A percentile compares a stretch with the other conserved stretches of the same genome.
Evolutionary conservation across 495 filamentous ascomycete species (phyloP).

Genomic region (Hyaloscypha finlandica): DNA sequence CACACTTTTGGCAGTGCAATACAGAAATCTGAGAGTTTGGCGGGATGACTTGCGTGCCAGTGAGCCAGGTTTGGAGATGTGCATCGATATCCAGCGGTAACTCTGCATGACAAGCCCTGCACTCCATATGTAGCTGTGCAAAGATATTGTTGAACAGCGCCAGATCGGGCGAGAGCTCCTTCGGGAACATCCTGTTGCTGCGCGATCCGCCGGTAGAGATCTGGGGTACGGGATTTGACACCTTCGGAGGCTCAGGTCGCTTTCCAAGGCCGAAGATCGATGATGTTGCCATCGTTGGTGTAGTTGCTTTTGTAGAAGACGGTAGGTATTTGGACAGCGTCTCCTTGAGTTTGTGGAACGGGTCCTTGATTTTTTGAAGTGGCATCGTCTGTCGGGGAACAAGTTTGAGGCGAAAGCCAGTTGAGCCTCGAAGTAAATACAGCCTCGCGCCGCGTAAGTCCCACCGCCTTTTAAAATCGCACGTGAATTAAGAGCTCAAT

Average conservation of each 20-base stretch:
- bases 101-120: not conserved
- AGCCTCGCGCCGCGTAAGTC: not conserved
- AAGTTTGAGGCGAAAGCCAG: not conserved
- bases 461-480: not conserved
- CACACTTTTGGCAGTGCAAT: conserved; percentile 1
- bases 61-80: conserved; percentile 16
- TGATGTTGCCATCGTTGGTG: not conserved
- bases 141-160: conserved; percentile 1
- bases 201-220: not conserved
- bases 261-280: not conserved
- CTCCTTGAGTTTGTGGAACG: not conserved
- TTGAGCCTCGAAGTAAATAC: not conserved
- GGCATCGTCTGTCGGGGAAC: not conserved
- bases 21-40: conserved; percentile 12
- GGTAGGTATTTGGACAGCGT: not conserved
- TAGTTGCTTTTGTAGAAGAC: not conserved
- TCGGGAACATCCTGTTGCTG: not conserved
- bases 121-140: not conserved
- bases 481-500: not conserved
- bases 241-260: not conserved
- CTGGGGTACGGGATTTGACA: not conserved
- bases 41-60: conserved; percentile 19
- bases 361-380: not conserved
- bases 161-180: not conserved
- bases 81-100: conserved; percentile 1